Evolutionary conservation across 2,329 filamentous ascomycete species (phyloP).

Genomic region (Ophiostoma australiae): DNA sequence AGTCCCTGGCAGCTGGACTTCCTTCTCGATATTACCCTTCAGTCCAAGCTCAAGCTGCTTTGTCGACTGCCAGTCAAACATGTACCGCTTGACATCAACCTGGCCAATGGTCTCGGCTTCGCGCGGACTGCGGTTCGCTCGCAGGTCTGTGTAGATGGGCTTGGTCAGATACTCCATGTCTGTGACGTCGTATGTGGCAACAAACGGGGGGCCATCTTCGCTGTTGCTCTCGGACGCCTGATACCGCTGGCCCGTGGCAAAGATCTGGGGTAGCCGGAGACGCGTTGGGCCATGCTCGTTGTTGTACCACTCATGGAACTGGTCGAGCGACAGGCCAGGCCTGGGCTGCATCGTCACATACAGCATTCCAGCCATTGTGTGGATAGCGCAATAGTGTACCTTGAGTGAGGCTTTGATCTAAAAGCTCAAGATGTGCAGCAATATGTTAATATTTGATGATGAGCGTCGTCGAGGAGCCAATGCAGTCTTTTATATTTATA

Average conservation of each 20-base stretch:
- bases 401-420: neutral
- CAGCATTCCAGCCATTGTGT: conserved; percentile 57
- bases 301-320: conserved; percentile 92
- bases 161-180: conserved; percentile 67
- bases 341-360: conserved; percentile 83
- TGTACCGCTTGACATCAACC: conserved; percentile 61
- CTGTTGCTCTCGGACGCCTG: conserved; percentile 55
- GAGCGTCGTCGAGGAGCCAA: neutral
- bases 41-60: conserved; percentile 46
- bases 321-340: conserved; percentile 56
- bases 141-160: conserved; percentile 62
- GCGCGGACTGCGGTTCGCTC: conserved; percentile 51
- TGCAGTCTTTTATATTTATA: neutral
- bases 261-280: conserved; percentile 68
- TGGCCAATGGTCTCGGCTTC: conserved; percentile 52
- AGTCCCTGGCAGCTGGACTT: conserved; percentile 53
- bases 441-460: neutral
- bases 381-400: neutral
- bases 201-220: conserved; percentile 55
- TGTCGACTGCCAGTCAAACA: conserved; percentile 62
- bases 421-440: neutral
- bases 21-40: conserved; percentile 49
- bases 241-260: conserved; percentile 74
- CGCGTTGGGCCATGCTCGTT: conserved; percentile 84
- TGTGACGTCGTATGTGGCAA: conserved; percentile 77